Conservation (phyloP, 2,329 filamentous ascomycete genomes). For the Fusarium chuoi region DNA sequence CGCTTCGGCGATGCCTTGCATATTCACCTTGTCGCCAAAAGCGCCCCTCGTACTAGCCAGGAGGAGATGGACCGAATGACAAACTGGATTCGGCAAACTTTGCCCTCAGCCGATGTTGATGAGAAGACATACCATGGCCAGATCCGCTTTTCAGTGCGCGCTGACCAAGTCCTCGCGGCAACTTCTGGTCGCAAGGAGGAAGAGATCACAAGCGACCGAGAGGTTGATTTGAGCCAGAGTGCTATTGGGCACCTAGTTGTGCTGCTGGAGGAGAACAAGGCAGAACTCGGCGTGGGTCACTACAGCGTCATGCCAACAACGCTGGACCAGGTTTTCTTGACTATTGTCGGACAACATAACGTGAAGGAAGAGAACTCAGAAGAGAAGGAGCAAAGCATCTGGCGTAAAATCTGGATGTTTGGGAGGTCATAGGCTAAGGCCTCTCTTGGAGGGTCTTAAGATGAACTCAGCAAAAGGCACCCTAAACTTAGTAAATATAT, state of each 20-base stretch:
- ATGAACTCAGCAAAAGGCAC: too few species aligned
- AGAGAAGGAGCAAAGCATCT: conserved; percentile 43
- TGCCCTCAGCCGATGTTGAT: conserved; percentile 75
- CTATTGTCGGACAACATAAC: conserved; percentile 83
- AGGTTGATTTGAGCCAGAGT: conserved; percentile 51
- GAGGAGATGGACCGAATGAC: conserved; percentile 75
- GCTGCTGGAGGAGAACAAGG: conserved; percentile 76
- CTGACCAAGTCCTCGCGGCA: conserved; percentile 51
- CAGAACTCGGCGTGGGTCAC: conserved; percentile 78
- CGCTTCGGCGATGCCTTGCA: conserved; percentile 83
- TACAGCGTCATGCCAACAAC: conserved; percentile 90
- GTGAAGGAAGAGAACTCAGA: conserved; percentile 77
- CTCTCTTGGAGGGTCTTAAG: too few species aligned
- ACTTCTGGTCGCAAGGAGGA: conserved; percentile 36
- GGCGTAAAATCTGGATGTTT: conserved; percentile 40
- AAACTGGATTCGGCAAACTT: conserved; percentile 69
- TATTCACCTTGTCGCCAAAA: conserved; percentile 80
- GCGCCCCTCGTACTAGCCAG: conserved; percentile 77
- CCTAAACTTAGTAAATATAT: too few species aligned
- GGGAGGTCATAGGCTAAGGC: conserved; percentile 29
- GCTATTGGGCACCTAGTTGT: conserved; percentile 77
- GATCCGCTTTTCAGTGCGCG: conserved; percentile 82
- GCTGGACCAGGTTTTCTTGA: conserved; percentile 89
- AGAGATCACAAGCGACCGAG: conserved; percentile 33
- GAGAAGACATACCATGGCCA: conserved; percentile 85